Evolutionary conservation across 139 green algal species (phyloP).

Genomic region (Volvox reticuliferus): DNA sequence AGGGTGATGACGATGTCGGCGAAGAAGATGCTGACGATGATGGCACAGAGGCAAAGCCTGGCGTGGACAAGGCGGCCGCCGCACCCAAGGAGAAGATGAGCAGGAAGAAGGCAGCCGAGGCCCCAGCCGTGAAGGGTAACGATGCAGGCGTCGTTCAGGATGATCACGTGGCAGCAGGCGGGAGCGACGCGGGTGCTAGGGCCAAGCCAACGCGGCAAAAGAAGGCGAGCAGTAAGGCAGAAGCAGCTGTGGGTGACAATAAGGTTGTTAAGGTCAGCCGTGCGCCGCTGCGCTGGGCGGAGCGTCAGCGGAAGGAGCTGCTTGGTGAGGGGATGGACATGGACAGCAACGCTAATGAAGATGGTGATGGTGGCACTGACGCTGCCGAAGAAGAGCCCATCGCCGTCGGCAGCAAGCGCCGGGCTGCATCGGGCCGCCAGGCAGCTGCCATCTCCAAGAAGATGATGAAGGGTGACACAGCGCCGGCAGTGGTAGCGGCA

Average conservation of each 20-base stretch:
- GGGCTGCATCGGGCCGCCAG: neutral
- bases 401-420: neutral
- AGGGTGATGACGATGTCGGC: neutral
- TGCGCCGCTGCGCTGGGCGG: slow-evolving; percentile 24
- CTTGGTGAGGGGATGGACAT: slow-evolving; percentile 1
- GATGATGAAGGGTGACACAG: neutral
- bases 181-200: neutral
- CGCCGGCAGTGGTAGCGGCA: neutral
- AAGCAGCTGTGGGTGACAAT: neutral
- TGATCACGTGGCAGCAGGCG: neutral
- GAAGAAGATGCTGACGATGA: neutral
- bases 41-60: neutral
- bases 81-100: neutral
- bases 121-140: neutral
- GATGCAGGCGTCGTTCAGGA: neutral
- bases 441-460: neutral
- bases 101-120: neutral
- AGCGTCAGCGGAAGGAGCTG: slow-evolving; percentile 28
- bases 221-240: neutral
- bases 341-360: no score
- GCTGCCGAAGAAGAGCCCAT: neutral
- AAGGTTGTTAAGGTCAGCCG: neutral
- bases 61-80: neutral
- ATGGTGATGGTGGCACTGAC: neutral
- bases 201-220: neutral